Evolutionary conservation across 2,329 filamentous ascomycete genomes (phyloP).

Genomic region (Colletotrichum limetticola): DNA sequence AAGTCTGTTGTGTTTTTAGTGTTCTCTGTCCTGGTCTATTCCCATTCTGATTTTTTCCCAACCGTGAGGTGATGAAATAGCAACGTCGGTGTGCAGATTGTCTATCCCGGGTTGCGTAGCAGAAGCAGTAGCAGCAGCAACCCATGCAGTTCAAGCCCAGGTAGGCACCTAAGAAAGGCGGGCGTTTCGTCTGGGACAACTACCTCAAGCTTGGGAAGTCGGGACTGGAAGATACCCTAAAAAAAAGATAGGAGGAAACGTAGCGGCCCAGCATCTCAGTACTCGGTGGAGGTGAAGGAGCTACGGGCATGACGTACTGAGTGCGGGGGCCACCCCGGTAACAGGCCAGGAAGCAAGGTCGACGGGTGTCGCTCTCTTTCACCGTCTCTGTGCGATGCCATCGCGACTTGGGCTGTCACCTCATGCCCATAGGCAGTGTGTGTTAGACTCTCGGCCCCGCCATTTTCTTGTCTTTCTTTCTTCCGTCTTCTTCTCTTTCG

Average conservation of each 20-base stretch:
- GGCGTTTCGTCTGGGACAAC: background rate
- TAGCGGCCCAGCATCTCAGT: background rate
- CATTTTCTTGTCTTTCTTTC: background rate
- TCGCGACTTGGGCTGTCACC: conserved; percentile 10
- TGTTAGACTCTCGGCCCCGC: background rate
- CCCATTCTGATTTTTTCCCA: background rate
- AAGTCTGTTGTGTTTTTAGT: background rate
- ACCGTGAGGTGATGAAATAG: background rate
- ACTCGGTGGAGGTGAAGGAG: conserved; percentile 8
- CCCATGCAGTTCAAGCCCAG: background rate
- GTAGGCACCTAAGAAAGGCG: background rate
- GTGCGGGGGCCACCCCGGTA: conserved; percentile 21
- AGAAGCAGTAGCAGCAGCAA: background rate
- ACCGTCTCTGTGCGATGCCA: conserved; percentile 31
- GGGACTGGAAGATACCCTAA: background rate
- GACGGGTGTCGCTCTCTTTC: background rate
- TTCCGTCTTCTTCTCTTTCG: background rate
- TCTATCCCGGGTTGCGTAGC: background rate
- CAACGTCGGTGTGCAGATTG: conserved; percentile 14
- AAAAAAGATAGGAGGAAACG: conserved; percentile 13
- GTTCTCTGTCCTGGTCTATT: background rate
- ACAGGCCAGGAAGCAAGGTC: conserved; percentile 13
- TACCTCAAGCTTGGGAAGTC: background rate
- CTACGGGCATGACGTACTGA: conserved; percentile 33
- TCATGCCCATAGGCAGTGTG: too few relatives aligned